Conservation (phyloP, 1,284 basidiomycete species). For the Cryptococcus hybrid region DNA sequence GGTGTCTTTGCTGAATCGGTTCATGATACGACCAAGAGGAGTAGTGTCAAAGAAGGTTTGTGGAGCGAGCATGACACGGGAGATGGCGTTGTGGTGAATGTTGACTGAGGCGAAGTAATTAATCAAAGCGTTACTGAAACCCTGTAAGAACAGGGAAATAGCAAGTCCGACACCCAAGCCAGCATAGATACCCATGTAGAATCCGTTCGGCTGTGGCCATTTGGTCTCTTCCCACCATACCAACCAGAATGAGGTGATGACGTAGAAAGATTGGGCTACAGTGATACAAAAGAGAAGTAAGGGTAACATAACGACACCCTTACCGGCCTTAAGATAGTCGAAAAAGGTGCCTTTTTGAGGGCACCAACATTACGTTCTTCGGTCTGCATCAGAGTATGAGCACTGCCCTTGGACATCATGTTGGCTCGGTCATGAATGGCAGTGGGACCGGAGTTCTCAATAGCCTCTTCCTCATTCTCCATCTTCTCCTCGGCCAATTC, state of each 20-base stretch:
- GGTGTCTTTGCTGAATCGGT: constrained; percentile 58
- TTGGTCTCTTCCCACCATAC: constrained; percentile 72
- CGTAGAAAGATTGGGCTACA: constrained; percentile 43
- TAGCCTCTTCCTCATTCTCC: constrained; percentile 46
- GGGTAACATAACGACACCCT: constrained; percentile 53
- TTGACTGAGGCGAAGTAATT: constrained; percentile 63
- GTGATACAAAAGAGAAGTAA: constrained; percentile 49
- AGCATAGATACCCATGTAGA: constrained; percentile 59
- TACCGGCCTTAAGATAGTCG: constrained; percentile 54
- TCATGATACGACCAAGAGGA: constrained; percentile 75
- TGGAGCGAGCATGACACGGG: constrained; percentile 66
- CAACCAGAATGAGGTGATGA: constrained; percentile 55
- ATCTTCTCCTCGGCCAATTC: constrained; percentile 51
- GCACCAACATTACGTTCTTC: constrained; percentile 50
- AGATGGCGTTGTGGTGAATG: constrained; percentile 60
- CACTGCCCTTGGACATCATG: constrained; percentile 41
- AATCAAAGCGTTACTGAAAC: constrained; percentile 52
- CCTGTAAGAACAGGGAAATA: constrained; percentile 55
- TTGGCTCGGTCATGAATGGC: constrained; percentile 31
- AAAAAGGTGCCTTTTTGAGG: constrained; percentile 43
- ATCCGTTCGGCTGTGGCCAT: constrained; percentile 38
- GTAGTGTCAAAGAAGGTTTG: constrained; percentile 91
- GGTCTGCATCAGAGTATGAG: constrained; percentile 51
- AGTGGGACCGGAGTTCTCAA: constrained; percentile 41
- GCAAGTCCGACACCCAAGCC: constrained; percentile 55